Conservation (phyloP, 73 alveolate genomes). For the Tetrahymena thermophila region DNA sequence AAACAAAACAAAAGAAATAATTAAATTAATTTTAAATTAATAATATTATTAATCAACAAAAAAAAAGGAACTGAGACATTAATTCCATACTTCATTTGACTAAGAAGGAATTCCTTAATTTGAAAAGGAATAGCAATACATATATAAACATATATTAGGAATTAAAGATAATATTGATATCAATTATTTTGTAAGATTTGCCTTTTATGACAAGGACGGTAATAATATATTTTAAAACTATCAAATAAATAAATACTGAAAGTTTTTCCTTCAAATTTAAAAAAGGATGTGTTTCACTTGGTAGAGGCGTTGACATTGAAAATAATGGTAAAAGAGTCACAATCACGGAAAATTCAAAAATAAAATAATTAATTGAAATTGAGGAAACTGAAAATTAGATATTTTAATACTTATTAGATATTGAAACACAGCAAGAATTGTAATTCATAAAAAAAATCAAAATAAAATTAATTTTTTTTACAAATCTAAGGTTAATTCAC, state of each 20-base stretch:
- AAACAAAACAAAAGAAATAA: not conserved
- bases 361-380: not conserved
- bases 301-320: not conserved
- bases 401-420: not conserved
- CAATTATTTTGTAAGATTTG: not conserved
- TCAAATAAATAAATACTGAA: not conserved
- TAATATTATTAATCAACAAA: no score
- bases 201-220: not conserved
- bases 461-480: no score
- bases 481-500: not conserved
- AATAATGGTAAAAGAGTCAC: not conserved
- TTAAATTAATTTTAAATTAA: not conserved
- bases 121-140: not conserved
- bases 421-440: not conserved
- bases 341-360: not conserved
- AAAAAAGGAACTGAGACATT: not conserved
- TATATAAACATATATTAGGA: not conserved
- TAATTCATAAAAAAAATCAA: not conserved
- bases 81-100: not conserved
- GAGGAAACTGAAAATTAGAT: not conserved
- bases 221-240: not conserved
- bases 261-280: not conserved
- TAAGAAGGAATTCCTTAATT: not conserved
- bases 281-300: not conserved
- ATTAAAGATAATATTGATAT: not conserved